These are phyloP conservation scores for Endothia cerciana DNA, from an alignment of 2,329 filamentous ascomycete species.

Conservation along the genomic window DNA sequence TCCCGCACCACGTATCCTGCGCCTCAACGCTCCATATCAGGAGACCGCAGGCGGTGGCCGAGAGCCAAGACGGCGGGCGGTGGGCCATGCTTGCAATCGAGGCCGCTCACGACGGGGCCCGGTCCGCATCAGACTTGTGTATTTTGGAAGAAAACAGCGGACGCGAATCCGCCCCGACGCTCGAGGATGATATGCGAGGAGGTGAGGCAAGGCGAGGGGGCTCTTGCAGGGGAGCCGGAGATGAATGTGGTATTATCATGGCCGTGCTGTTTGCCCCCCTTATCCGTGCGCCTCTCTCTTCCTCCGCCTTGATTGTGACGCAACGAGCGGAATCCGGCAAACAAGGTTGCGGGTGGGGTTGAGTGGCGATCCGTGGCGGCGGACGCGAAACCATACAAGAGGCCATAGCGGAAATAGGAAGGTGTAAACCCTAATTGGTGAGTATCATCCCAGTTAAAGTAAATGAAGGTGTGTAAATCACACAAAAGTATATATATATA, in stretches of 20 bases:
- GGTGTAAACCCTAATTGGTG: background rate
- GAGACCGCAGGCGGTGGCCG: slow-evolving; percentile 4
- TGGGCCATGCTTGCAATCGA: slow-evolving; percentile 13
- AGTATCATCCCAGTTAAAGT: background rate
- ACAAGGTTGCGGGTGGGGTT: slow-evolving; percentile 4
- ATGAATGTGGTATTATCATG: background rate
- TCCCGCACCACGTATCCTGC: slow-evolving; percentile 47
- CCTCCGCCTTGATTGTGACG: slow-evolving; percentile 1
- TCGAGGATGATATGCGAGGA: background rate
- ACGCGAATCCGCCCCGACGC: background rate
- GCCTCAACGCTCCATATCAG: slow-evolving; percentile 5
- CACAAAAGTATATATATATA: background rate
- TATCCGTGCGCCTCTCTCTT: background rate
- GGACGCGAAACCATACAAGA: background rate
- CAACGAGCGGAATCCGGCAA: background rate
- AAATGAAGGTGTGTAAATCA: background rate
- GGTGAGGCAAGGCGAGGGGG: background rate
- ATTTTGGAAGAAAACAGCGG: too few relatives aligned
- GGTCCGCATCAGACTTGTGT: too few relatives aligned
- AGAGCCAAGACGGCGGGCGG: slow-evolving; percentile 12
- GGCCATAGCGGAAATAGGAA: background rate
- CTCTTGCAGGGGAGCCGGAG: too few relatives aligned
- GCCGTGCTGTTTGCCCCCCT: background rate
- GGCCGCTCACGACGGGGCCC: background rate
- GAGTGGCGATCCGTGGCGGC: background rate